Conservation (phyloP, 2,329 filamentous ascomycete species). For the Drechslerella coelobrocha region DNA sequence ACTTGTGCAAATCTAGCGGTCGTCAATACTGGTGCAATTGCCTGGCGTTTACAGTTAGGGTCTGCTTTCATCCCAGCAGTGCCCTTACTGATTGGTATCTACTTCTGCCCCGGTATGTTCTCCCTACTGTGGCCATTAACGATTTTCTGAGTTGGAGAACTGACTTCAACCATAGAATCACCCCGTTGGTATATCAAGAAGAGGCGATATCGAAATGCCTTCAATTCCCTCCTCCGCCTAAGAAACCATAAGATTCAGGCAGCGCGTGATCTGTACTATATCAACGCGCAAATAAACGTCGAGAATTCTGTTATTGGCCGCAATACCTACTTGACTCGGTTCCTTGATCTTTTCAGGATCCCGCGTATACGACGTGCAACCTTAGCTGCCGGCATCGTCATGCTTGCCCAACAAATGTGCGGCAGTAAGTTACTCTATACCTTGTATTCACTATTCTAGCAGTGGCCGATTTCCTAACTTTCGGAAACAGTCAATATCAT, state of each 20-base stretch:
- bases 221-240: conserved; percentile 65
- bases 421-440: conserved; percentile 60
- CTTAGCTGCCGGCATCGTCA: conserved; percentile 77
- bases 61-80: conserved; percentile 72
- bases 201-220: conserved; percentile 68
- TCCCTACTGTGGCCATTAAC: neutral
- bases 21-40: conserved; percentile 67
- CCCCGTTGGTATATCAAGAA: conserved; percentile 73
- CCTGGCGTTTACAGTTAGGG: conserved; percentile 70
- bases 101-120: conserved; percentile 63
- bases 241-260: conserved; percentile 68
- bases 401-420: conserved; percentile 72
- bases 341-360: conserved; percentile 72
- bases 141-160: neutral
- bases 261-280: conserved; percentile 69
- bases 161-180: conserved; percentile 31
- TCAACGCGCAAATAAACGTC: conserved; percentile 63
- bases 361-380: conserved; percentile 75
- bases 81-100: conserved; percentile 67
- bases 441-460: conserved; percentile 64
- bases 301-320: conserved; percentile 59
- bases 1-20: conserved; percentile 69
- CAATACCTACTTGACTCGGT: conserved; percentile 68
- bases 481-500: conserved; percentile 69
- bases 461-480: conserved; percentile 2